phyloP scores from a whole-genome alignment of 2,329 filamentous ascomycete species.

The Achaetomium macrosporum region DNA sequence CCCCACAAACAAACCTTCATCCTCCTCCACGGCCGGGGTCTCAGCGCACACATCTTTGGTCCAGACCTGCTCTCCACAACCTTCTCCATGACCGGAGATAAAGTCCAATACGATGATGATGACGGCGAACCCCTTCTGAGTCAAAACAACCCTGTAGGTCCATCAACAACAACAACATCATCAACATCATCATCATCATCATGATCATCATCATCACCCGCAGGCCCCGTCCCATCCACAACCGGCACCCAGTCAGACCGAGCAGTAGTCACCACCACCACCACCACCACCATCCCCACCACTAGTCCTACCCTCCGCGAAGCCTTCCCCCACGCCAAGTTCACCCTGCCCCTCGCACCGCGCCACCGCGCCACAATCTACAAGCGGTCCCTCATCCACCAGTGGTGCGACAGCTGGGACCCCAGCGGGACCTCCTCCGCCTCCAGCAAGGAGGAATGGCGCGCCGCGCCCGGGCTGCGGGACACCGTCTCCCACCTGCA shows the following conservation, averaged over 20 bases:
- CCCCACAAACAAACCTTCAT: constrained; percentile 41
- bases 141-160: not conserved
- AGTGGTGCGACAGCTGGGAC: constrained; percentile 40
- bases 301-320: constrained; percentile 31
- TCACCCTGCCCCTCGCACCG: constrained; percentile 47
- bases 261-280: no score
- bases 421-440: not conserved
- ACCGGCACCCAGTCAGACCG: no score
- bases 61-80: constrained; percentile 32
- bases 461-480: constrained; percentile 36
- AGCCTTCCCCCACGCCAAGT: constrained; percentile 38
- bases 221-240: no score
- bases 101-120: not conserved
- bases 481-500: constrained; percentile 39
- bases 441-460: constrained; percentile 21
- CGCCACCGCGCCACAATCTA: constrained; percentile 35
- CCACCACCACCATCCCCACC: no score
- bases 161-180: not conserved
- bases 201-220: no score
- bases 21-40: constrained; percentile 46
- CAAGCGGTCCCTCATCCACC: constrained; percentile 34
- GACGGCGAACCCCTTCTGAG: not conserved
- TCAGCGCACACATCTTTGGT: constrained; percentile 36
- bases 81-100: constrained; percentile 14
- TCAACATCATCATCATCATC: not conserved